Conservation (phyloP, 2,329 filamentous ascomycete species). For the Colletotrichum theobromicola region DNA sequence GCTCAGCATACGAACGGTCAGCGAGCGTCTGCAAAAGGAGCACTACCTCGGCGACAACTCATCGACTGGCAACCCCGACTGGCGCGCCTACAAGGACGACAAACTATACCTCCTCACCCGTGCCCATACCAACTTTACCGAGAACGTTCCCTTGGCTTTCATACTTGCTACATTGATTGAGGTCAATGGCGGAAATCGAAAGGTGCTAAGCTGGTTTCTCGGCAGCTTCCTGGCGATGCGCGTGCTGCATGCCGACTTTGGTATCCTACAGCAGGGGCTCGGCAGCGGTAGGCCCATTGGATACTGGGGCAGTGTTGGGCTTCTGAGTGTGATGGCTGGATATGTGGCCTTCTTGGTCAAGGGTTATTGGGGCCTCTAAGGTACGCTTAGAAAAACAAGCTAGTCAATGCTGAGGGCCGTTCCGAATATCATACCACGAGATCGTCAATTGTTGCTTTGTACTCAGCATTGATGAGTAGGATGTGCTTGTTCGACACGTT, state of each 20-base stretch:
- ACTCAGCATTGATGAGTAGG: neutral
- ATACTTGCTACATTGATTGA: neutral
- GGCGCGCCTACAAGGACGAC: neutral
- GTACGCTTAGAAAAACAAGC: neutral
- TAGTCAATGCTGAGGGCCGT: neutral
- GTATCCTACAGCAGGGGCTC: neutral
- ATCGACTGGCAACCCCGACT: neutral
- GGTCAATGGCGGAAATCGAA: slow-evolving; percentile 8
- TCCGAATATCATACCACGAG: neutral
- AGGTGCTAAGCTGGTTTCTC: neutral
- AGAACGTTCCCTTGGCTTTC: slow-evolving; percentile 1
- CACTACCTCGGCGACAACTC: slow-evolving; percentile 9
- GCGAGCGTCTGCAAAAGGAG: neutral
- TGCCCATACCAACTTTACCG: neutral
- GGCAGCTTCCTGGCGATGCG: neutral
- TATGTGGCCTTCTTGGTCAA: slow-evolving; percentile 4
- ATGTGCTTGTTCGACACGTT: neutral
- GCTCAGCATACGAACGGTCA: slow-evolving; percentile 4
- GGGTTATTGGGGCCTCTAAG: slow-evolving; percentile 4
- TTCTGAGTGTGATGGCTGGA: neutral
- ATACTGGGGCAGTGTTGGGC: neutral
- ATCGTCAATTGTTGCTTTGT: neutral
- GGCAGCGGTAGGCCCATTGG: neutral
- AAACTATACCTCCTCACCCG: neutral
- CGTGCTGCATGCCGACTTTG: slow-evolving; percentile 5